Evolutionary conservation across 2,329 filamentous ascomycete species (phyloP), one percentile per base, ranked within the genome.

Genomic region (Aspergillus melleus): DNA sequence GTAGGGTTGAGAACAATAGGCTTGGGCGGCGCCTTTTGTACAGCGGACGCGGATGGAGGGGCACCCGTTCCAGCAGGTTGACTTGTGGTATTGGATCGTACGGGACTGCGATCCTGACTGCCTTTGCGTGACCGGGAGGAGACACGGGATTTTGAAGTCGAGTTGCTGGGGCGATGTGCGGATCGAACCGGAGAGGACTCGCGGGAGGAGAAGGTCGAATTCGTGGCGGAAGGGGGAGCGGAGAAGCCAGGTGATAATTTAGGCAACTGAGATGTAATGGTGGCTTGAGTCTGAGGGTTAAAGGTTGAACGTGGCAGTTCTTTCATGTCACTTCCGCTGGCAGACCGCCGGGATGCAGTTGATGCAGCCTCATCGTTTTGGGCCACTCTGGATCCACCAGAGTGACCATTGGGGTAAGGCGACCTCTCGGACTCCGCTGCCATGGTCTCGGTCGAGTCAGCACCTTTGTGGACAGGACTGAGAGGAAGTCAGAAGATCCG

Each of bases 1-100:
- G 88, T 83, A 52, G 81, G 76, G 49, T 61, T 67, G 52, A 85
- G 84, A 39, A 94, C 79, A 54, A 85, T 83, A 8, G 91, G 89
- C 52, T 87, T 89, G 16, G 90, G 90, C 52, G 94, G 80, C 60
- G 87, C 85, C 72, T 88, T 85, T 74, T 89, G 84, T 59, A 88
- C 81, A 20, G 88, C 81, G 24, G 86, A 83, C 26, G 87, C 83
- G 54, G 87, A 86, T 39, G 87, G 83, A 57, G 84, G 80, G 58
- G 72, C 71, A 20, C 69, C 65, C 55, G 69, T 64, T 24, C 62
- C 65, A 53, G 74, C 61, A 44, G 67, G 65, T n/a, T 71, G 66
- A 49, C 16, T 42, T 8, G 79, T 83, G 59, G 80, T 78, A 66
- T 68, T 71, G 6, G 73, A 70, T 46, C 88, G 84, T 57, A 83